These are phyloP conservation scores for Herpomyces periplanetae DNA, from an alignment of 2,329 filamentous ascomycete genomes.

Conservation along the genomic window DNA sequence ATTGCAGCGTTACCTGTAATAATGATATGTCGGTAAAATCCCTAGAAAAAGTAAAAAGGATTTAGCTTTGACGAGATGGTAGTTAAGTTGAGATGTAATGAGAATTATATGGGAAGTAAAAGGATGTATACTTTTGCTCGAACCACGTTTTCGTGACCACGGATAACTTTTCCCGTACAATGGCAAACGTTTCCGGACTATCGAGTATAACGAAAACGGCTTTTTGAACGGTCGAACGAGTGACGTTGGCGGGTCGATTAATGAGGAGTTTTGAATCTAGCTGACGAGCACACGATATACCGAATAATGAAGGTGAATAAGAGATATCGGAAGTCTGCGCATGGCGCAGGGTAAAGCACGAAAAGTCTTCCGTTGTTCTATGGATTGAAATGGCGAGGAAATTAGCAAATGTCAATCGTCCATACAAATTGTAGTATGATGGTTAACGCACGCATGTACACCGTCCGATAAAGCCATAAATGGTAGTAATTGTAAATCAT, in stretches of 20 bases:
- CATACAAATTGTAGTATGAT: conserved; percentile 1
- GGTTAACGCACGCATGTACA: conserved; percentile 34
- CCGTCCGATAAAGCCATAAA: conserved; percentile 94
- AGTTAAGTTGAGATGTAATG: no score
- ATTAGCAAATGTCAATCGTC: conserved; percentile 1
- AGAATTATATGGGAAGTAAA: no score
- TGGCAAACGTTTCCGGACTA: conserved; percentile 54
- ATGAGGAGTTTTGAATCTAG: conserved; percentile 39
- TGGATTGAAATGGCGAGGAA: conserved; percentile 1
- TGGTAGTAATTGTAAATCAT: conserved; percentile 61
- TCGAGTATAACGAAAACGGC: conserved; percentile 83
- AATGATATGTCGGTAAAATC: no score
- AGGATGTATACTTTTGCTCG: conserved; percentile 22
- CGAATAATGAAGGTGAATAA: conserved; percentile 49
- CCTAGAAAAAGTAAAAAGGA: no score
- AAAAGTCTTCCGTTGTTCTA: conserved; percentile 74
- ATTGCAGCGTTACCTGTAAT: no score
- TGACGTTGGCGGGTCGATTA: conserved; percentile 50
- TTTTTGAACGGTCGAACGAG: conserved; percentile 89
- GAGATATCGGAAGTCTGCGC: conserved; percentile 13
- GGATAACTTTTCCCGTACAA: conserved; percentile 52
- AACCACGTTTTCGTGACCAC: conserved; percentile 91
- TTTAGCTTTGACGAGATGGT: no score
- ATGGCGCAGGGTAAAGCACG: conserved; percentile 66
- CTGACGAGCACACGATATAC: conserved; percentile 76